Percentiles rank a stretch among this genome's conserved stretches.
phyloP scores from a whole-genome alignment of 2,329 filamentous ascomycete species.

The Bipolaris sorokiniana region DNA sequence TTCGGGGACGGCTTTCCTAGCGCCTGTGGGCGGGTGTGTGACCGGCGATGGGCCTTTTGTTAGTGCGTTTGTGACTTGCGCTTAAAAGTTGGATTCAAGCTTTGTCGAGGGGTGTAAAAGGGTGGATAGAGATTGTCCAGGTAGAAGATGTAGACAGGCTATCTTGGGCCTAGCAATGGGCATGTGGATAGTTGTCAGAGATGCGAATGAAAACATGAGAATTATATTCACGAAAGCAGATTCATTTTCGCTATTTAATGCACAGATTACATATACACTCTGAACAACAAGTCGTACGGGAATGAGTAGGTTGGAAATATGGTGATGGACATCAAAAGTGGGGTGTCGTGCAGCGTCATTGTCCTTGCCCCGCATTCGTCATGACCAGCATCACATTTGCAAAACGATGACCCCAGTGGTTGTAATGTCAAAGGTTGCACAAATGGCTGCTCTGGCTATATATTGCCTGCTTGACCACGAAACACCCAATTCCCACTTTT shows the following conservation, averaged over 20 bases:
- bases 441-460: slow-evolving; percentile 1
- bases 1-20: slow-evolving; percentile 6
- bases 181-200: neutral
- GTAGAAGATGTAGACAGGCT: neutral
- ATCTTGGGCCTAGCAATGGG: neutral
- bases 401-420: slow-evolving; percentile 14
- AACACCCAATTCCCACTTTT: neutral
- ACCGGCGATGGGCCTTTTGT: slow-evolving; percentile 14
- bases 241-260: no score
- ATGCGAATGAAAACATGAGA: neutral
- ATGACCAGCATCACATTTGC: slow-evolving; percentile 12
- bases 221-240: no score
- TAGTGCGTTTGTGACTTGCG: slow-evolving; percentile 15
- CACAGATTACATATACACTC: neutral
- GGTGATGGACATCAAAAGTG: slow-evolving; percentile 8
- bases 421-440: neutral
- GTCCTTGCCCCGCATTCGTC: slow-evolving; percentile 27
- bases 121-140: no score
- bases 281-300: neutral
- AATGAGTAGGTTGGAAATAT: neutral
- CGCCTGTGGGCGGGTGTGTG: slow-evolving; percentile 14
- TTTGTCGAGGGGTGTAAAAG: neutral
- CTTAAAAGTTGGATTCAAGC: neutral
- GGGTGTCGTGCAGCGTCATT: slow-evolving; percentile 6
- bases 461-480: neutral